These are phyloP conservation scores for Elaeis guineensis DNA, from an alignment of 176 grass and related monocot genomes.

Conservation along the genomic window DNA sequence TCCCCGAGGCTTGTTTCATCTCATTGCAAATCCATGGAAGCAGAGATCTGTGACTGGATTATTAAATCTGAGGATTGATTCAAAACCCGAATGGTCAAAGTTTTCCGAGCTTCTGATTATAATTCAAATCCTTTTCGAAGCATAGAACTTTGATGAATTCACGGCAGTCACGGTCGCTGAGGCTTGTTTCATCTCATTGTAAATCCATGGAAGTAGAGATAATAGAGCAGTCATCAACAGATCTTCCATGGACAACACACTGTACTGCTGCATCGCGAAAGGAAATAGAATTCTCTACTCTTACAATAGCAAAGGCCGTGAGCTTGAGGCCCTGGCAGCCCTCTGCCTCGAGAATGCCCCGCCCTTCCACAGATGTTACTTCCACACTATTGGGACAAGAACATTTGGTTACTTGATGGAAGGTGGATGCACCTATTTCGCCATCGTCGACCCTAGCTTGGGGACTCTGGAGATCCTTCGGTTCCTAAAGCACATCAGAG, in stretches of 20 bases:
- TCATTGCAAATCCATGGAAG: constrained; percentile 22
- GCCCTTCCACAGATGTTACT: constrained; percentile 39
- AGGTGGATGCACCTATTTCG: constrained; percentile 66
- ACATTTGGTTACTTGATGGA: constrained; percentile 62
- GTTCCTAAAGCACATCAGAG: constrained; percentile 55
- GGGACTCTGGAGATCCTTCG: constrained; percentile 55
- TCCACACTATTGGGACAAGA: constrained; percentile 49
- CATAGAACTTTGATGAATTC: constrained; percentile 55
- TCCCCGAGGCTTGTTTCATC: constrained; percentile 75
- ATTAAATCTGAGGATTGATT: no score
- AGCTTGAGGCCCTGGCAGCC: constrained; percentile 35
- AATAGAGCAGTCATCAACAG: constrained; percentile 27
- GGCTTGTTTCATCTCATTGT: constrained; percentile 49
- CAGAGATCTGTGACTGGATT: no score
- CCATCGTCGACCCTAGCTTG: constrained; percentile 71
- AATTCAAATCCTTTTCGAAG: no score
- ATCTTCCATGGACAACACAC: constrained; percentile 55
- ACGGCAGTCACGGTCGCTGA: constrained; percentile 68
- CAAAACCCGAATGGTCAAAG: no score
- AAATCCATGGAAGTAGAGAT: constrained; percentile 57
- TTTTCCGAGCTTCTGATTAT: no score
- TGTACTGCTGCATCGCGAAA: constrained; percentile 85
- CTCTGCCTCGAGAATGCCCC: constrained; percentile 62
- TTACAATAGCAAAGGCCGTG: constrained; percentile 43
- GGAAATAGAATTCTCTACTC: constrained; percentile 51